Evolutionary conservation across 345 rosid genomes (phyloP).

Genomic region (Geranium brycei): DNA sequence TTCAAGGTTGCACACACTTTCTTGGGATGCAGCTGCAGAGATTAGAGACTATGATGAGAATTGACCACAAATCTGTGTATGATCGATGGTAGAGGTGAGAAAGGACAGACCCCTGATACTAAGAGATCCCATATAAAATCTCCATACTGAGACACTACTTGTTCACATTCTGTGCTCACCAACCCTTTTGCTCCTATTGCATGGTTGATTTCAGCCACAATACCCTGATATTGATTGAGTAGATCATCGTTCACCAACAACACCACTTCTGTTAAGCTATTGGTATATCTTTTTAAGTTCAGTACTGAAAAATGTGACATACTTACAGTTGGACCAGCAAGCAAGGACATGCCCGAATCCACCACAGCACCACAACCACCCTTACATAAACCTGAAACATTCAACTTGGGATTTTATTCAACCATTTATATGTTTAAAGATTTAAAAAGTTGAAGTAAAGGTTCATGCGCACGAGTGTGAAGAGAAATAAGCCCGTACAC

Average conservation of each 20-base stretch:
- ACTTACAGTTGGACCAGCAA: conserved; percentile 70
- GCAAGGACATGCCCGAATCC: conserved; percentile 72
- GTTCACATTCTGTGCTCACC: conserved; percentile 52
- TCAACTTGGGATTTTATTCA: neutral
- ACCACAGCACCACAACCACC: conserved; percentile 59
- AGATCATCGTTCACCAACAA: neutral
- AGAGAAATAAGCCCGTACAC: no score
- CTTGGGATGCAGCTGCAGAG: conserved; percentile 8
- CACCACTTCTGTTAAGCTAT: neutral
- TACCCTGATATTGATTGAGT: conserved; percentile 25
- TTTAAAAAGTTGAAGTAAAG: no score
- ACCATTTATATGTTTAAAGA: no score
- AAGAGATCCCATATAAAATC: conserved; percentile 64
- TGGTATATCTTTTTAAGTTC: no score
- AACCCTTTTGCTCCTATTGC: conserved; percentile 70
- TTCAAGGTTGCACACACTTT: conserved; percentile 10
- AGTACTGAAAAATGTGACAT: neutral
- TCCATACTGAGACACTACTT: conserved; percentile 56
- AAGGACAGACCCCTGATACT: conserved; percentile 37
- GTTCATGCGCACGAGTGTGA: no score
- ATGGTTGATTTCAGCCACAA: conserved; percentile 62
- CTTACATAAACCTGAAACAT: conserved; percentile 35
- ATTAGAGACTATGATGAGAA: no score
- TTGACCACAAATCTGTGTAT: no score
- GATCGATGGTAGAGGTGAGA: no score